These are phyloP conservation scores for Diplodia corticola DNA, from an alignment of 2,329 filamentous ascomycete genomes.

Conservation along the genomic window DNA sequence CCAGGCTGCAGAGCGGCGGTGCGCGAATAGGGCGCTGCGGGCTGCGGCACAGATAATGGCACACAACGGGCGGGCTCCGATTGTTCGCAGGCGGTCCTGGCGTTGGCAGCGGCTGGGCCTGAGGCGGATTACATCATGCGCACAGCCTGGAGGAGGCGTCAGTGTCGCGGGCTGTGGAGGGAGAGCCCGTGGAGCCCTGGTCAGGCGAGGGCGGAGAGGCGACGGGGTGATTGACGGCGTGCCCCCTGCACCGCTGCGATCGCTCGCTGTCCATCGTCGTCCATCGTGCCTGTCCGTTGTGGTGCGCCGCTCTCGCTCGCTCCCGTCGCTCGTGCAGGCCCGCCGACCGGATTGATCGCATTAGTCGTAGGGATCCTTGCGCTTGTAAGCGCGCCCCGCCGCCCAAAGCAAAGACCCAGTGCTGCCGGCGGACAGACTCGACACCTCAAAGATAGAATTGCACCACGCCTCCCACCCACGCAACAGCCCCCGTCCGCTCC, in stretches of 20 bases:
- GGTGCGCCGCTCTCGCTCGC: background rate
- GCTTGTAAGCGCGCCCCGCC: constrained; percentile 20
- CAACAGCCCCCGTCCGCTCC: background rate
- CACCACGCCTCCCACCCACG: constrained; percentile 4
- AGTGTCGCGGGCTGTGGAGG: background rate
- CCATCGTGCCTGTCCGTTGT: background rate
- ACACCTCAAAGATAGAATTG: constrained; percentile 24
- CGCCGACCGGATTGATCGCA: constrained; percentile 1
- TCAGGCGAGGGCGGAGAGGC: constrained; percentile 12
- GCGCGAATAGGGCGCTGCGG: background rate
- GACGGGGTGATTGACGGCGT: constrained; percentile 2
- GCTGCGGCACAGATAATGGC: constrained; percentile 12
- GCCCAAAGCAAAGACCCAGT: constrained; percentile 14
- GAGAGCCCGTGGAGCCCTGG: background rate
- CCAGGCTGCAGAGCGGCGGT: background rate
- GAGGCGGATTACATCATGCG: constrained; percentile 19
- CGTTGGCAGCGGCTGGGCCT: background rate
- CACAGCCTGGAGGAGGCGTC: constrained; percentile 13
- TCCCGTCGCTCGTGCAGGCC: background rate
- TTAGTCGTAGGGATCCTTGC: constrained; percentile 16
- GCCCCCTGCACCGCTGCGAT: constrained; percentile 14
- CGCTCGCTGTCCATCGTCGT: background rate
- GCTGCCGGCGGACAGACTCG: constrained; percentile 18
- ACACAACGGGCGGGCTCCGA: constrained; percentile 1
- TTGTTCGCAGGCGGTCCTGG: background rate